phyloP scores from a whole-genome alignment of 2,329 filamentous ascomycete species.

The Ophiostoma piceae region DNA sequence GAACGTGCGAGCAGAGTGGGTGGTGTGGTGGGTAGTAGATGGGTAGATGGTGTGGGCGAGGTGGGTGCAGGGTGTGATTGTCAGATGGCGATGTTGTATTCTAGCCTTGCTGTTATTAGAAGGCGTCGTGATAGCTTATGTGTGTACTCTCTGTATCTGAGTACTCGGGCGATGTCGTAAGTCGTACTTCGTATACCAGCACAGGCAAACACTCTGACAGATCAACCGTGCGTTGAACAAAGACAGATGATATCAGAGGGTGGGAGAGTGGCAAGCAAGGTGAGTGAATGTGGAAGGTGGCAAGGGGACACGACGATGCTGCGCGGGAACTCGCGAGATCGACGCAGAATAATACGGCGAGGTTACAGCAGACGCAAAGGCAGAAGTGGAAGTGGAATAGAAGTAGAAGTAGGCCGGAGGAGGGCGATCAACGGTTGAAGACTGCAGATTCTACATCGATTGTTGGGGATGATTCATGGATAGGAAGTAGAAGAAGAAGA shows the following conservation, averaged over 20 bases:
- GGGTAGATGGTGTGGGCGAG: background rate
- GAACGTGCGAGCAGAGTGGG: constrained; percentile 11
- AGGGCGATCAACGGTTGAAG: background rate
- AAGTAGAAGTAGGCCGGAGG: background rate
- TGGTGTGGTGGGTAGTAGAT: background rate
- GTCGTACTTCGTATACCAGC: background rate
- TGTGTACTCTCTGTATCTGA: background rate
- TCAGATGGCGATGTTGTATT: constrained; percentile 8
- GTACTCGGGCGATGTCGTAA: background rate
- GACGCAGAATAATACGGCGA: constrained; percentile 19
- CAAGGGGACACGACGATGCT: background rate
- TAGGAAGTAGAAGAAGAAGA: background rate
- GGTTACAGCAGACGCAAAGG: constrained; percentile 15
- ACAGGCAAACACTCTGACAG: background rate
- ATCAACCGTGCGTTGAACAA: background rate
- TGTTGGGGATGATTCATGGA: background rate
- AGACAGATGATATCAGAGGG: background rate
- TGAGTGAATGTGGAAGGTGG: constrained; percentile 10
- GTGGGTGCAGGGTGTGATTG: constrained; percentile 15
- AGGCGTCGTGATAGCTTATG: constrained; percentile 5
- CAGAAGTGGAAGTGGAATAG: background rate
- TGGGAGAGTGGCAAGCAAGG: background rate
- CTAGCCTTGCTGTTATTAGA: constrained; percentile 13
- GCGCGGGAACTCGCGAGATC: constrained; percentile 22
- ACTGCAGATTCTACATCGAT: background rate